phyloP scores from a whole-genome alignment of 2,329 filamentous ascomycete species.

The Neonectria neomacrospora region DNA sequence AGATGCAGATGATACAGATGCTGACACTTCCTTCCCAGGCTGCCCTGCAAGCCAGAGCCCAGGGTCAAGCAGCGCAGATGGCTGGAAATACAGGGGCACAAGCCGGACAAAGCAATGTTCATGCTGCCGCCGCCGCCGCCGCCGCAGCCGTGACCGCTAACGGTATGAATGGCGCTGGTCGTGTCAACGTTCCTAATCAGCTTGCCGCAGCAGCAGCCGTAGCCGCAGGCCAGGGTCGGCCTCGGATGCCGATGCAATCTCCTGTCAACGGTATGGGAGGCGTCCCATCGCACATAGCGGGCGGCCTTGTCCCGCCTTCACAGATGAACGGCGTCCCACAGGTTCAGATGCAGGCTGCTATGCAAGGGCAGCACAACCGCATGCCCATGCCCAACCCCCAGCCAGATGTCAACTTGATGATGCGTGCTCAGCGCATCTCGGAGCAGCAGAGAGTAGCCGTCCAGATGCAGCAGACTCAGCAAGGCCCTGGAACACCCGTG shows the following conservation, averaged over 20 bases:
- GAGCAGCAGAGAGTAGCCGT: constrained; percentile 69
- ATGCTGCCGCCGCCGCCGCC: constrained; percentile 40
- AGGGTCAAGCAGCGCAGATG: constrained; percentile 58
- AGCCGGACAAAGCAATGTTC: constrained; percentile 44
- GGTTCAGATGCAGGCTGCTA: constrained; percentile 71
- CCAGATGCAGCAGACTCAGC: constrained; percentile 58
- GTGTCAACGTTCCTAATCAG: constrained; percentile 57
- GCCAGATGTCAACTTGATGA: constrained; percentile 65
- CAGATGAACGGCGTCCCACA: constrained; percentile 74
- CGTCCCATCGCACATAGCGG: constrained; percentile 61
- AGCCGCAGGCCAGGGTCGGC: constrained; percentile 58
- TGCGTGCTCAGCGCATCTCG: constrained; percentile 74
- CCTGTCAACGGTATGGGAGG: constrained; percentile 63
- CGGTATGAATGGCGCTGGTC: constrained; percentile 46
- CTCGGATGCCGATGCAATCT: constrained; percentile 65
- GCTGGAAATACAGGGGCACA: constrained; percentile 55
- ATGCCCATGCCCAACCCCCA: constrained; percentile 61
- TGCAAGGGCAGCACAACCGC: constrained; percentile 67
- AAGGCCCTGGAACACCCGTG: constrained; percentile 48
- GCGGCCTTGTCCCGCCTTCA: constrained; percentile 63
- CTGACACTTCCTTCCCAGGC: constrained; percentile 48
- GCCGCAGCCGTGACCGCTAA: constrained; percentile 42
- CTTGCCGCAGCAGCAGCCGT: constrained; percentile 56
- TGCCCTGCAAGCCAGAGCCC: constrained; percentile 59
- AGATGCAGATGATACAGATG: constrained; percentile 27